Evolutionary conservation across 2,329 filamentous ascomycete genomes (phyloP), one percentile per base, ranked within the genome.

Genomic region (Coniochaeta pulveracea): DNA sequence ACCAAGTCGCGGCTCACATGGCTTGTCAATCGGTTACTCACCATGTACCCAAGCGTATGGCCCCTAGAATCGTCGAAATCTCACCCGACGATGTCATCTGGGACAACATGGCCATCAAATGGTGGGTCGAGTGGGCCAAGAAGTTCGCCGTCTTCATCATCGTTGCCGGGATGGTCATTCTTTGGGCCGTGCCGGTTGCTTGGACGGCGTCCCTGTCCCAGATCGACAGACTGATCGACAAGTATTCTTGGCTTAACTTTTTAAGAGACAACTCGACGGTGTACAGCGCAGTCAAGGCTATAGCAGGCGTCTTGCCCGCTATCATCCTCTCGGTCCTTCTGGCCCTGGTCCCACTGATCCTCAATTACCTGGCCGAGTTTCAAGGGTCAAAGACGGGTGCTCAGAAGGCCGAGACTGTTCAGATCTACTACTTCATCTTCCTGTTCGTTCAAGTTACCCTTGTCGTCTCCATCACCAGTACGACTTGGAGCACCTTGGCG

Each of bases 1-100:
- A 95, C 50, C 91, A 98, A 52, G 84, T 95, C 2, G 88, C 89
- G 5, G 91, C 91, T 0, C 91, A 98, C 49, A 96, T 98, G 91
- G 91, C 89, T 37, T 95, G 86, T 52, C 91, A 98, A 53, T 78
- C 85, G 30, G 69, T 93, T 28, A 86, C 82, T 24, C 86, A 96
- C 52, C 91, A 98, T 47, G 57, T 94, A 1, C 91, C 91, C 1
- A 84, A 84, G 46, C 83, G 93, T 28, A 98, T 98, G 91, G 72
- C 85, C 1, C 91, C 91, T 1, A 76, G 91, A 18, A 72, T 84
- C 25, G 82, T 94, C n/a, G 91, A 98, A 51, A 86, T 98, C 29
- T 85, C 86, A 6, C 91, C 91, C 1, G 79, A 80, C 26, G 88
- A 96, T 51, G 85, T 98, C 7, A 70, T 93, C 25, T 98, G 91